Conservation (phyloP, 176 grass and related monocot species). For the barley (Hordeum vulgare) region DNA sequence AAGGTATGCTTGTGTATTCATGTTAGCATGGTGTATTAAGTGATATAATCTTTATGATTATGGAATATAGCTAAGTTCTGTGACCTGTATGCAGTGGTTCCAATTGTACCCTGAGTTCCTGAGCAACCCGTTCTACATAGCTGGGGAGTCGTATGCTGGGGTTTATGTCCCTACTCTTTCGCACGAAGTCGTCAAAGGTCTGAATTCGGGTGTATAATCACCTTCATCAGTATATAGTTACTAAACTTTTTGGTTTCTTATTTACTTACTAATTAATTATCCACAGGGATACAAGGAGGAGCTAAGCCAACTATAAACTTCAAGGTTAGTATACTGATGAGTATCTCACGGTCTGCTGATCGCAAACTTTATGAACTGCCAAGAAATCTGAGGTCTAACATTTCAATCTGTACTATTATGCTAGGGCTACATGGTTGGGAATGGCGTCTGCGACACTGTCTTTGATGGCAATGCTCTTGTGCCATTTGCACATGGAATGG, state of each 20-base stretch:
- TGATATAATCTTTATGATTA: not conserved
- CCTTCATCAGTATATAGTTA: not conserved
- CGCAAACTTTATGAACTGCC: not conserved
- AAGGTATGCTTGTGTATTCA: constrained; percentile 39
- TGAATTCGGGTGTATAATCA: not conserved
- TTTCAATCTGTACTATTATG: not conserved
- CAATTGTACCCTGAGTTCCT: constrained; percentile 79
- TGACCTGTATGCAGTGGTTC: constrained; percentile 65
- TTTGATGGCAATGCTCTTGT: constrained; percentile 98
- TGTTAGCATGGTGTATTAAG: not conserved
- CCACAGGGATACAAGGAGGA: constrained; percentile 57
- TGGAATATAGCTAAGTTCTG: not conserved
- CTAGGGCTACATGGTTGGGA: constrained; percentile 98
- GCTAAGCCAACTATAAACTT: constrained; percentile 66
- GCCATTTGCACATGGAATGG: constrained; percentile 96
- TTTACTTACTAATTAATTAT: constrained; percentile 5
- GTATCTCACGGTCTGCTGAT: not conserved
- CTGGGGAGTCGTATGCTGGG: constrained; percentile 92
- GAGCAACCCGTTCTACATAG: constrained; percentile 73
- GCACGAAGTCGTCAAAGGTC: constrained; percentile 83
- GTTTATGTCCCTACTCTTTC: constrained; percentile 95
- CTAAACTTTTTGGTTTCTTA: not conserved
- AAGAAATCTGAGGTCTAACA: not conserved
- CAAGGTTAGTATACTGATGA: constrained; percentile 46
- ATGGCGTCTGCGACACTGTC: constrained; percentile 68